phyloP scores from a whole-genome alignment of 2,329 filamentous ascomycete species.

The Macrophomina phaseolina region DNA sequence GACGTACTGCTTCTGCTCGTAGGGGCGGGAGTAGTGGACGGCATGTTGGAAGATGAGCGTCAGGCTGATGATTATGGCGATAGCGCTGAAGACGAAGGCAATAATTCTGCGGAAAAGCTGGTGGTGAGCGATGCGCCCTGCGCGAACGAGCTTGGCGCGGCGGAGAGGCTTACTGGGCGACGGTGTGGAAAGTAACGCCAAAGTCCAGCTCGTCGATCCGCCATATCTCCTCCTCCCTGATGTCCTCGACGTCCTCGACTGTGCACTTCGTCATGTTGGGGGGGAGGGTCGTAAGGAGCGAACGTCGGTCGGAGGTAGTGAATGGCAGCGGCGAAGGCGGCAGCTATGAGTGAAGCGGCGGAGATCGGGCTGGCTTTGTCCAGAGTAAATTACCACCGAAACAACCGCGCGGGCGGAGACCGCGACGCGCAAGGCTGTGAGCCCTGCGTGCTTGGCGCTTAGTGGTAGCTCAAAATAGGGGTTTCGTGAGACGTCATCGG shows the following conservation, averaged over 20 bases:
- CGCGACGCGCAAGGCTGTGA: constrained; percentile 21
- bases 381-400: constrained; percentile 25
- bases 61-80: constrained; percentile 58
- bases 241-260: constrained; percentile 42
- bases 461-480: constrained; percentile 21
- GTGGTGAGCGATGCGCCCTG: neutral
- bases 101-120: constrained; percentile 41
- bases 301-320: constrained; percentile 27
- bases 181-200: constrained; percentile 26
- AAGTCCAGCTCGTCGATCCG: constrained; percentile 22
- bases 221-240: constrained; percentile 36
- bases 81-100: constrained; percentile 58
- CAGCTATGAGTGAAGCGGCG: constrained; percentile 15
- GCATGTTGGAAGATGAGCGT: constrained; percentile 63
- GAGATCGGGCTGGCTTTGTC: constrained; percentile 23
- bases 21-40: constrained; percentile 64
- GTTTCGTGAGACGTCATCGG: constrained; percentile 17
- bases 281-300: constrained; percentile 12
- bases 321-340: constrained; percentile 18
- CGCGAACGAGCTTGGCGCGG: constrained; percentile 9
- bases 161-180: constrained; percentile 23
- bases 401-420: constrained; percentile 22
- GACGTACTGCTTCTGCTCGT: constrained; percentile 64
- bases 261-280: constrained; percentile 31
- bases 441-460: constrained; percentile 21